These are phyloP conservation scores for Jatropha multifida DNA, from an alignment of 441 rosid genomes.

Conservation along the genomic window DNA sequence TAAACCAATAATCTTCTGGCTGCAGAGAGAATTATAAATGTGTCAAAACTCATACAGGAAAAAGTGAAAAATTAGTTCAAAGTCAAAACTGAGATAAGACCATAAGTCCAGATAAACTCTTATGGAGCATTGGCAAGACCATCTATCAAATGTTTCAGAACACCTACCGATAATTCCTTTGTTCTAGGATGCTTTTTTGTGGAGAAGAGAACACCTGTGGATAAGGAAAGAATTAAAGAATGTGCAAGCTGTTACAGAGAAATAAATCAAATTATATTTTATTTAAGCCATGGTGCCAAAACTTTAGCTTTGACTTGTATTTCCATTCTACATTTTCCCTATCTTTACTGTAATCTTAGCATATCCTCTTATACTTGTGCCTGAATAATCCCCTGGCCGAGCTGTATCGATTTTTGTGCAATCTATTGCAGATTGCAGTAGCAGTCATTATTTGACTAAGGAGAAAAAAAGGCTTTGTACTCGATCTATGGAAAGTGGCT, in stretches of 20 bases:
- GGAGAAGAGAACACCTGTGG: slow-evolving; percentile 82
- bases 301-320: not conserved
- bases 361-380: not conserved
- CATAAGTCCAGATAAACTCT: not conserved
- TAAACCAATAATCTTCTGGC: slow-evolving; percentile 98
- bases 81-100: not conserved
- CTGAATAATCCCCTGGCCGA: not conserved
- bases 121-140: not conserved
- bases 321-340: not conserved
- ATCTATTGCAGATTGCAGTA: not conserved
- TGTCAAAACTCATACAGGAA: not conserved
- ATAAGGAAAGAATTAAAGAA: slow-evolving; percentile 14
- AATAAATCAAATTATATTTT: not conserved
- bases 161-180: slow-evolving; percentile 78
- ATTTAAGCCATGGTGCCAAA: not conserved
- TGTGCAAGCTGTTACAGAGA: not conserved
- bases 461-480: not conserved
- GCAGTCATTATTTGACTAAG: not conserved
- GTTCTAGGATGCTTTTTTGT: slow-evolving; percentile 90
- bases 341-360: not conserved
- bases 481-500: not conserved
- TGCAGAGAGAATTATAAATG: slow-evolving; percentile 29
- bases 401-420: not conserved
- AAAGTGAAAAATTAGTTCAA: not conserved
- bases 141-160: slow-evolving; percentile 14